phyloP scores from a whole-genome alignment of 768 basidiomycete genomes.

The Terana coerulea region DNA sequence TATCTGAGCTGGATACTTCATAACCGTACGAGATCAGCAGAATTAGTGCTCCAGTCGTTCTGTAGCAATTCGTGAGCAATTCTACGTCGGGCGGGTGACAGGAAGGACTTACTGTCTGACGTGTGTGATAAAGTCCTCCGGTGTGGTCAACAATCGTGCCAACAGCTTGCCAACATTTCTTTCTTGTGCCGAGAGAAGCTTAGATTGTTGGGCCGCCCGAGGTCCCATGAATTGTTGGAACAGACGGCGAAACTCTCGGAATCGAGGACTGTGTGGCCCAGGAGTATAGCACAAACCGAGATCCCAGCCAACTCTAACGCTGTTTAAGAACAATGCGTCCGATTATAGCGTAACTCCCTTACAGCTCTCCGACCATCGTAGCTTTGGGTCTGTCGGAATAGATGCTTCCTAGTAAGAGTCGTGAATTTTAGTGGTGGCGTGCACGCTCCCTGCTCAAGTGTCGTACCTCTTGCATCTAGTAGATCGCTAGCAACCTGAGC shows the following conservation, averaged over 20 bases:
- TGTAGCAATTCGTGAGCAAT: too few relatives aligned
- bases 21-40: background rate
- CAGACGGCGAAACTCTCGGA: constrained; percentile 32
- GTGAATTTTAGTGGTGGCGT: too few relatives aligned
- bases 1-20: background rate
- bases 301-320: constrained; percentile 31
- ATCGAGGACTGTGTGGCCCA: constrained; percentile 29
- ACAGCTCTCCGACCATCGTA: constrained; percentile 32
- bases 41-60: too few relatives aligned
- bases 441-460: too few relatives aligned
- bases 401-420: constrained; percentile 20
- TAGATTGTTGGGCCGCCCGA: constrained; percentile 19
- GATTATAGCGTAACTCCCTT: background rate
- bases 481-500: constrained; percentile 10
- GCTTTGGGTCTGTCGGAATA: constrained; percentile 31
- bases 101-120: constrained; percentile 21
- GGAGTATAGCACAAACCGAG: constrained; percentile 32
- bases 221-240: constrained; percentile 33
- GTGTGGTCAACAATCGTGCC: constrained; percentile 14
- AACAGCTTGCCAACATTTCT: constrained; percentile 16
- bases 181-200: constrained; percentile 18
- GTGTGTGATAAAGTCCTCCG: constrained; percentile 18
- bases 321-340: background rate
- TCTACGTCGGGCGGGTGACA: too few relatives aligned
- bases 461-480: constrained; percentile 10